Conservation (phyloP, 257 asterid genomes). For the Pogostemon cablin region DNA sequence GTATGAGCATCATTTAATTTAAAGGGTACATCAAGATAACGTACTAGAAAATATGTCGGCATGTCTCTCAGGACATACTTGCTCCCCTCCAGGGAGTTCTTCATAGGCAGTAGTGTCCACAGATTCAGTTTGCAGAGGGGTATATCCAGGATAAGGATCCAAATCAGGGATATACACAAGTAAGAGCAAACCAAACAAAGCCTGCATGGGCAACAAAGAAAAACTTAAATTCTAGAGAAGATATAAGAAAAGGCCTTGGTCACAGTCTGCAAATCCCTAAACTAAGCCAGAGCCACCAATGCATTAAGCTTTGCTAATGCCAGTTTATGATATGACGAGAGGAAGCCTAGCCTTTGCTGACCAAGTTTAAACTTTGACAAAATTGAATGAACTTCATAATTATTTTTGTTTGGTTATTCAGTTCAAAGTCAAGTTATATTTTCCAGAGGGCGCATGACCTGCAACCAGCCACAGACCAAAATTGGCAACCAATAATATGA, state of each 20-base stretch:
- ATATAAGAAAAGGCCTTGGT: conserved; percentile 13
- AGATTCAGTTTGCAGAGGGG: conserved; percentile 61
- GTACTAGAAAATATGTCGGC: conserved; percentile 71
- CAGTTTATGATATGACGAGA: conserved; percentile 5
- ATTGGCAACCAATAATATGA: conserved; percentile 16
- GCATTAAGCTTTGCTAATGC: conserved; percentile 6
- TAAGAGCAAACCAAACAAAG: conserved; percentile 72
- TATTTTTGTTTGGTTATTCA: conserved; percentile 2
- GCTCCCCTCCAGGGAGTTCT: conserved; percentile 87
- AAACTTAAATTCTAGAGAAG: conserved; percentile 17
- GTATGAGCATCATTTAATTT: conserved; percentile 30
- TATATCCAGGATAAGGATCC: conserved; percentile 89
- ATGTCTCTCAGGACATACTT: conserved; percentile 91
- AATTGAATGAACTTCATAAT: neutral
- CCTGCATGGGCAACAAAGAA: conserved; percentile 55
- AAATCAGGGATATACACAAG: conserved; percentile 73
- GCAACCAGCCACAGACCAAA: conserved; percentile 13
- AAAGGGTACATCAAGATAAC: conserved; percentile 39
- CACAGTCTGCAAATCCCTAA: conserved; percentile 9
- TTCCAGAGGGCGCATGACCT: neutral
- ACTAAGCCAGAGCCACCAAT: neutral
- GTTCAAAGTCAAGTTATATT: neutral
- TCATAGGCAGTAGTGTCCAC: conserved; percentile 69
- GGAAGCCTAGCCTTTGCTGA: conserved; percentile 6
- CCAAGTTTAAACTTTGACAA: conserved; percentile 14